Evolutionary conservation across 306 rosid genomes (phyloP), one percentile per base, ranked within the genome.

Genomic region (Canavalia gladiata): DNA sequence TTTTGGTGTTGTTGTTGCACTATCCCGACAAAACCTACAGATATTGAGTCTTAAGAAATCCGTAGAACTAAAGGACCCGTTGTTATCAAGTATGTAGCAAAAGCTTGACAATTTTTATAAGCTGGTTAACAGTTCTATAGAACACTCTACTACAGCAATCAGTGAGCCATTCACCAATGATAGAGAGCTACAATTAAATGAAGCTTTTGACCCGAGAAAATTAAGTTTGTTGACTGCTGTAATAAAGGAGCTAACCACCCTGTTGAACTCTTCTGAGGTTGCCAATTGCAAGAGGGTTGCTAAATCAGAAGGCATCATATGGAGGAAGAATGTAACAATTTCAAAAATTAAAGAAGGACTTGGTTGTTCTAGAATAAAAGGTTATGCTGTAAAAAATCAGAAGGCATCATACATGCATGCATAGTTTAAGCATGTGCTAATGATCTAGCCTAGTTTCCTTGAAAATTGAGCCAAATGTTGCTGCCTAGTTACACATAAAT

Each of bases 81-180:
- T 91, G 81, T 83, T 95, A 65, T 87, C 86, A 54, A 88, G 87
- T 77, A 93, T 93, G 97, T 98, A 95, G 85, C 86, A 89, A 81
- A 95, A 91, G 89, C 98, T 95, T 81, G 99, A 93, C 77, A 57
- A 76, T 87, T 91, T 95, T 33, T 93, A 96, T 12, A 87, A 88
- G 82, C 84, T 87, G 89, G 74, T 90, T 72, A 89, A 57, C 82
- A 69, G 72, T 54, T 81, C 89, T 3, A 87, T 90, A 86, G 97
- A 92, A 50, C 67, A 81, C 31, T 62, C 89, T 1, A 74, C 69
- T 58, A 64, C 65, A 5, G 70, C 47, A 2, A 57, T 45, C 7
- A 62, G 18, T 18, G 66, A 72, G 75, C 46, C 83, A 12, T 54
- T 74, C 47, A 45, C 50, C 13, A 87, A 87, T 70, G 84, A 80